A percentile compares a stretch with the other conserved stretches of the same genome.
Conservation (phyloP, 2,329 filamentous ascomycete species). For the Sporothrix protearum region DNA sequence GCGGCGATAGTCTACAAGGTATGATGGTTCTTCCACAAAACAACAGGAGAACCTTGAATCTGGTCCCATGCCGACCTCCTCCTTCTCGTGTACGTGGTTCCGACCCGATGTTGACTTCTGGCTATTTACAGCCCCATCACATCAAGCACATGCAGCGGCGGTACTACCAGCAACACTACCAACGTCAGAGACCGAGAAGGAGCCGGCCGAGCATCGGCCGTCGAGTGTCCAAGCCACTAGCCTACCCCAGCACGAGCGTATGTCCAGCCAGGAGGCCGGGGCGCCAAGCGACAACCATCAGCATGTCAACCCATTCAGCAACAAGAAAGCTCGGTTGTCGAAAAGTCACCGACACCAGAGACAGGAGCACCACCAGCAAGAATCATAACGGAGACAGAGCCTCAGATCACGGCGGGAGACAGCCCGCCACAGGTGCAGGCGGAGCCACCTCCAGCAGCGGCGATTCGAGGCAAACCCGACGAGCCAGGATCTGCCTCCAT, state of each 20-base stretch:
- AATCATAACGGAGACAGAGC: not conserved
- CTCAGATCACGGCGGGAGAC: not conserved
- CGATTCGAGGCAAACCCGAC: not conserved
- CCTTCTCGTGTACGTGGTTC: not conserved
- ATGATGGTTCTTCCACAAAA: not conserved
- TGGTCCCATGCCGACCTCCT: not conserved
- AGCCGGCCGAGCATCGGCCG: not conserved
- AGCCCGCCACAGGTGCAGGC: not conserved
- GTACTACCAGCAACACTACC: not conserved
- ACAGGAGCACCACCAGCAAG: not conserved
- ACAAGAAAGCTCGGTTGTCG: not conserved
- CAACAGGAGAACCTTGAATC: not conserved
- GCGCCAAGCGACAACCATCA: not conserved
- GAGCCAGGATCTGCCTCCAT: constrained; percentile 47
- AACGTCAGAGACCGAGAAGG: not conserved
- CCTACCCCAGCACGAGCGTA: not conserved
- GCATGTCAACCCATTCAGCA: not conserved
- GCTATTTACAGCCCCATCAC: constrained; percentile 17
- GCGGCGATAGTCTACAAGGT: constrained; percentile 12
- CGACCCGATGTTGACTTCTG: constrained; percentile 15
- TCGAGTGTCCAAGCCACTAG: not conserved
- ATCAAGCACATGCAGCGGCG: not conserved
- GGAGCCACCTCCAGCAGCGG: not conserved
- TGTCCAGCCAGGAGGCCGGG: not conserved
- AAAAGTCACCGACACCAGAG: not conserved